Conservation (phyloP, 73 alveolate species). For the Tetrahymena borealis region DNA sequence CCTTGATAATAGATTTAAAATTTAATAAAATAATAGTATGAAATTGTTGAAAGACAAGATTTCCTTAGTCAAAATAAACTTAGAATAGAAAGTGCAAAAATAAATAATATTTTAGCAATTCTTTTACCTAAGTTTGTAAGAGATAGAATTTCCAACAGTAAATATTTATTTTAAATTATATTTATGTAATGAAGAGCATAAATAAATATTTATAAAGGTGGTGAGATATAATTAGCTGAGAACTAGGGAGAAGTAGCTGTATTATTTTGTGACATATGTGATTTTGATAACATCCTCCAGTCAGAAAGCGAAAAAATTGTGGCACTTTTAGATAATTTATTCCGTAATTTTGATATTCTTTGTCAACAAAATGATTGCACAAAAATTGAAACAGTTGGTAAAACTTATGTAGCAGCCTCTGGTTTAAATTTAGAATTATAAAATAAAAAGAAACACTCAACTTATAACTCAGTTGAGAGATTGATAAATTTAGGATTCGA, state of each 20-base stretch:
- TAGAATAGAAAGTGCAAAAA: slow-evolving; percentile 10
- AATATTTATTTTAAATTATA: neutral
- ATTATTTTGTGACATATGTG: slow-evolving; percentile 62
- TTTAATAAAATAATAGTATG: neutral
- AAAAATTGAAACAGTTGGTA: slow-evolving; percentile 79
- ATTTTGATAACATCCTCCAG: slow-evolving; percentile 50
- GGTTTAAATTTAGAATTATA: neutral
- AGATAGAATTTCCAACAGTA: slow-evolving; percentile 15
- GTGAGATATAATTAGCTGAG: slow-evolving; percentile 58
- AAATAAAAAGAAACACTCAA: neutral
- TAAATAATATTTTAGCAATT: slow-evolving; percentile 18
- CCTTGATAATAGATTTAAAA: too few species aligned
- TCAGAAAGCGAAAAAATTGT: slow-evolving; percentile 42
- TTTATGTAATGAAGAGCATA: neutral
- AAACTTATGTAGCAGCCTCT: slow-evolving; percentile 70
- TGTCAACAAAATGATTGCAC: slow-evolving; percentile 42
- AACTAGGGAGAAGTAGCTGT: slow-evolving; percentile 71
- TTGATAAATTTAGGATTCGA: neutral
- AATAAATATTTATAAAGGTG: slow-evolving; percentile 47
- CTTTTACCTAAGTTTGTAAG: slow-evolving; percentile 31
- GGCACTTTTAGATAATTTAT: slow-evolving; percentile 57
- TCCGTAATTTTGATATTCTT: slow-evolving; percentile 62
- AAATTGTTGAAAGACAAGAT: neutral
- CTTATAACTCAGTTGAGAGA: neutral
- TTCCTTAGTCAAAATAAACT: neutral